A percentile compares a stretch with the other conserved stretches of the same genome.
These are phyloP conservation scores for Amanita exitialis DNA, from an alignment of 768 basidiomycete genomes.

Conservation along the genomic window DNA sequence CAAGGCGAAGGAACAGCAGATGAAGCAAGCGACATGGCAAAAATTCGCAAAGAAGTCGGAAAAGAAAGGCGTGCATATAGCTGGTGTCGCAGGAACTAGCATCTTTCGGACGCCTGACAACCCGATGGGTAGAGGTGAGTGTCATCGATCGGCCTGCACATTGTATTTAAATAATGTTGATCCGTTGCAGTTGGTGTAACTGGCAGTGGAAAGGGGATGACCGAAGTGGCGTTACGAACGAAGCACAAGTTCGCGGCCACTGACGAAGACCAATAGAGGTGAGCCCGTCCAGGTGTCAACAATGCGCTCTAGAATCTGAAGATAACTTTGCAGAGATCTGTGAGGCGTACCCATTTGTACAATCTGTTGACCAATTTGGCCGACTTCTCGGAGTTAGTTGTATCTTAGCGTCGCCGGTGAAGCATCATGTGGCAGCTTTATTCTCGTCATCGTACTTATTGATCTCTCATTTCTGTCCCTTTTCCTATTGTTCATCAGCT, in stretches of 20 bases:
- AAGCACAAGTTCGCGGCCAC: constrained; percentile 67
- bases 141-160: constrained; percentile 9
- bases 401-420: constrained; percentile 6
- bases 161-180: constrained; percentile 11
- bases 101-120: constrained; percentile 95
- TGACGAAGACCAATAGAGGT: constrained; percentile 16
- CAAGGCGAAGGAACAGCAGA: constrained; percentile 81
- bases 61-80: constrained; percentile 88
- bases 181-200: constrained; percentile 71
- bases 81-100: constrained; percentile 79
- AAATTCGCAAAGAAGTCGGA: constrained; percentile 93
- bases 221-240: constrained; percentile 50
- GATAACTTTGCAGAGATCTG: not conserved
- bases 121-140: constrained; percentile 72
- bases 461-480: constrained; percentile 4
- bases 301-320: not conserved
- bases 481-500: not conserved
- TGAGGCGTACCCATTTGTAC: constrained; percentile 3
- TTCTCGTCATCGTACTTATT: constrained; percentile 3
- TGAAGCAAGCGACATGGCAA: constrained; percentile 85
- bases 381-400: constrained; percentile 6
- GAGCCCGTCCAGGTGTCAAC: not conserved
- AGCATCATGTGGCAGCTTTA: constrained; percentile 7
- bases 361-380: constrained; percentile 2
- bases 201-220: constrained; percentile 86